These are phyloP conservation scores for Chalaropsis ovoidea DNA, from an alignment of 2,329 filamentous ascomycete genomes.

Conservation along the genomic window DNA sequence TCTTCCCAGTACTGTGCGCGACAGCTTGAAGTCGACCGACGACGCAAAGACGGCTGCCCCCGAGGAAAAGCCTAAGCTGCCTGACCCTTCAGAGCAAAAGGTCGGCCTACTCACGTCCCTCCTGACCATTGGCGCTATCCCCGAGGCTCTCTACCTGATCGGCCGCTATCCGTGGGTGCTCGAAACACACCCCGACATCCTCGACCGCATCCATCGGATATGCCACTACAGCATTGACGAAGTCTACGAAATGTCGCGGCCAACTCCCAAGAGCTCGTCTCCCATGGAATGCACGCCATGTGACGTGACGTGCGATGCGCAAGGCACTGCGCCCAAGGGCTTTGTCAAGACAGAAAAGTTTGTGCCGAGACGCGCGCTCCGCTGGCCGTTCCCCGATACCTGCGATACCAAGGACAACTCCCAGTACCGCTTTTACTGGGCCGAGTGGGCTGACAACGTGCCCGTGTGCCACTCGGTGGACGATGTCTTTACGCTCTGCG, in stretches of 20 bases:
- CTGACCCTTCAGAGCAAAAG: conserved; percentile 80
- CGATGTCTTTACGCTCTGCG: conserved; percentile 79
- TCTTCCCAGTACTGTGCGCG: conserved; percentile 39
- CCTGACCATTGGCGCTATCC: conserved; percentile 81
- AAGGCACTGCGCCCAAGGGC: conserved; percentile 59
- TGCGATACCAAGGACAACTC: conserved; percentile 62
- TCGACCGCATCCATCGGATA: conserved; percentile 73
- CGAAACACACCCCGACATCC: conserved; percentile 71
- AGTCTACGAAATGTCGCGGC: conserved; percentile 40
- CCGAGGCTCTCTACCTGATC: conserved; percentile 84
- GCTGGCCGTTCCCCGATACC: conserved; percentile 77
- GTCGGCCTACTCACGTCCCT: conserved; percentile 72
- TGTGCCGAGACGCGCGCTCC: conserved; percentile 55
- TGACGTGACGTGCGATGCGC: conserved; percentile 44
- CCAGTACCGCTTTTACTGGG: conserved; percentile 93
- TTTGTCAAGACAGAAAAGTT: conserved; percentile 52
- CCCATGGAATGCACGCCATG: conserved; percentile 14
- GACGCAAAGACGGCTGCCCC: conserved; percentile 31
- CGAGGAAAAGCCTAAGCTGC: conserved; percentile 45
- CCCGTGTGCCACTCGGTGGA: conserved; percentile 84
- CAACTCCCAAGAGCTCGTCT: neutral
- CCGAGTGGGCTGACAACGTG: conserved; percentile 90
- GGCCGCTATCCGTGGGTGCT: conserved; percentile 88
- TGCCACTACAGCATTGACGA: conserved; percentile 71
- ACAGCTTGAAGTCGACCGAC: conserved; percentile 27